Conservation (phyloP, 768 basidiomycete species). For the Crucibulum laeve region DNA sequence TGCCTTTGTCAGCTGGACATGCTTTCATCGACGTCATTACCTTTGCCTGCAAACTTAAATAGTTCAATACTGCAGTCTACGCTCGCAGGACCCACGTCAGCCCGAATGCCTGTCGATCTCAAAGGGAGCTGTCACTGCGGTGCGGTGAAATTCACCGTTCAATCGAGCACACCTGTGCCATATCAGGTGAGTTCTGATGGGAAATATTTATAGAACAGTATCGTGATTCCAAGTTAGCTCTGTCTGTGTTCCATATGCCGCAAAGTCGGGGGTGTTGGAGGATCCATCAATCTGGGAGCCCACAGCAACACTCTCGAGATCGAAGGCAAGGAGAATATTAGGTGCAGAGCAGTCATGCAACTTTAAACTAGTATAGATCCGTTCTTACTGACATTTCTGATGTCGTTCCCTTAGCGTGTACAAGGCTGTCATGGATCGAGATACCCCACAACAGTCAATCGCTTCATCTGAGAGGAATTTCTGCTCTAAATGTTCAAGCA, state of each 20-base stretch:
- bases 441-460: slow-evolving; percentile 39
- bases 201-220: neutral
- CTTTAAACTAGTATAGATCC: neutral
- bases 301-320: slow-evolving; percentile 45
- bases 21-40: too few species aligned
- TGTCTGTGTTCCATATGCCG: slow-evolving; percentile 70
- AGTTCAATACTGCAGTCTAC: too few species aligned
- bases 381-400: neutral
- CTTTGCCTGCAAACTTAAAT: too few species aligned
- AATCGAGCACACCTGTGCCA: slow-evolving; percentile 56
- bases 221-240: slow-evolving; percentile 25
- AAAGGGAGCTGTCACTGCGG: slow-evolving; percentile 55
- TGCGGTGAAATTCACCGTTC: slow-evolving; percentile 39
- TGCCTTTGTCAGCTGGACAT: too few species aligned
- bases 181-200: slow-evolving; percentile 43
- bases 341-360: slow-evolving; percentile 24
- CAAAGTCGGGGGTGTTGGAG: slow-evolving; percentile 63
- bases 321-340: slow-evolving; percentile 50
- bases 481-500: slow-evolving; percentile 57
- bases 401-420: slow-evolving; percentile 38
- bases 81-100: too few species aligned
- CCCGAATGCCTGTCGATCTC: slow-evolving; percentile 61
- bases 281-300: slow-evolving; percentile 64
- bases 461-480: slow-evolving; percentile 59
- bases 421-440: slow-evolving; percentile 58